Evolutionary conservation across 805 yeast genomes (phyloP), one percentile per base, ranked within the genome.

Genomic region (Saccharomyces eubayanus): DNA sequence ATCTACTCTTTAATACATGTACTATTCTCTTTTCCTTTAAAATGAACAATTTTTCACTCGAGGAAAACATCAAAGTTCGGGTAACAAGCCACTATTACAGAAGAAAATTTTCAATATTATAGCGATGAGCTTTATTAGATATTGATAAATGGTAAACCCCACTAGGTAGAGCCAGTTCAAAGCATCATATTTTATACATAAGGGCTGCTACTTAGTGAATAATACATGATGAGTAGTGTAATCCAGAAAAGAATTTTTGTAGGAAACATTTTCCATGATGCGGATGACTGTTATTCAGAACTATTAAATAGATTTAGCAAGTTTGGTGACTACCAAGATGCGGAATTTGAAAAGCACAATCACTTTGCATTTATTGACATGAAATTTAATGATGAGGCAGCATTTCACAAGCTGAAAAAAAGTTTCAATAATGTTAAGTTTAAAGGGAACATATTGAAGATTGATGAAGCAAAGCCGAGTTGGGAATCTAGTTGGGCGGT

Each of bases 341-440:
- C 28, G 2, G 58, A 84, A 71, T 64, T 74, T 72, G 65, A 91
- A 81, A 68, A 83, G 80, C 53, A 69, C 75, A 53, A 67, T 69
- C 65, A 66, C 3, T 94, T 82, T 72, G 97, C 84, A 1, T 89
- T 77, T 58, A 66, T 87, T 1, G 81, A 86, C 24, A 72, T 92
- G 68, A 70, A 73, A n/a, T 67, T 84, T 11, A 67, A 75, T 0
- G 72, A 74, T 2, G 73, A 76, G 36, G 20, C 50, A 9, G 51
- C 46, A 14, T 81, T 77, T 52, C 71, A 69, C 1, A 79, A 78
- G 48, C 69, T 92, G 51, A 77, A 77, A 54, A 66, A 71, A 6
- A 73, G 86, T 0, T 77, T 88, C 58, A 79, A 89, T 65, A 94
- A 91, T 30, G 79, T 85, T 1, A 79, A 78, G 28, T 92, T 77